These are phyloP conservation scores for Afroboletus lepidellus DNA, from an alignment of 1,284 basidiomycete species.

Conservation along the genomic window DNA sequence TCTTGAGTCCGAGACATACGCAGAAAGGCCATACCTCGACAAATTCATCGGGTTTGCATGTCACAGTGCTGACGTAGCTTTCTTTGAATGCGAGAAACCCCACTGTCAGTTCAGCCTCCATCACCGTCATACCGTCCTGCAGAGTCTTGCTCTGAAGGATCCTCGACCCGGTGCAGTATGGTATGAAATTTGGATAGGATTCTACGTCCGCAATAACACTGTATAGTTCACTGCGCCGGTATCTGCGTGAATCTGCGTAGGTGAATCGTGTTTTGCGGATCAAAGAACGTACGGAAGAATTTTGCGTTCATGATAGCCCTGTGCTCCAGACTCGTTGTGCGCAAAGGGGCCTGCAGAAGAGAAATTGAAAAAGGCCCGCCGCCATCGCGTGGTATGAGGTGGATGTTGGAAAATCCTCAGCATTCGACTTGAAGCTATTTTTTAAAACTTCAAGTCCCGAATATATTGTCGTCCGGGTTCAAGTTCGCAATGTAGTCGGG, in stretches of 20 bases:
- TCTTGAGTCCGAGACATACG: neutral
- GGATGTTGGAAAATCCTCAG: constrained; percentile 17
- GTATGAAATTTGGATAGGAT: constrained; percentile 85
- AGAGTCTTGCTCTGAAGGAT: constrained; percentile 47
- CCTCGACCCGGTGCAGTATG: constrained; percentile 82
- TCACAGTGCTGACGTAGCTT: constrained; percentile 85
- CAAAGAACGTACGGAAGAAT: constrained; percentile 71
- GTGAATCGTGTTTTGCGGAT: constrained; percentile 1
- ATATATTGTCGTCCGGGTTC: too few relatives aligned
- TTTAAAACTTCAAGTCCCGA: too few relatives aligned
- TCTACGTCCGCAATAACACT: constrained; percentile 84
- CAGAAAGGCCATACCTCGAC: constrained; percentile 55
- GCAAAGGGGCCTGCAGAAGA: constrained; percentile 41
- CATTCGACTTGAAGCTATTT: too few relatives aligned
- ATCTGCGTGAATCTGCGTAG: constrained; percentile 46
- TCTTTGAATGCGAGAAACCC: constrained; percentile 89
- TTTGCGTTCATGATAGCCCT: constrained; percentile 60
- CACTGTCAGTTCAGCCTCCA: constrained; percentile 86
- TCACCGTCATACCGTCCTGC: constrained; percentile 43
- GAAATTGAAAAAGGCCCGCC: constrained; percentile 39
- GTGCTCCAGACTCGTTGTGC: constrained; percentile 29
- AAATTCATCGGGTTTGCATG: constrained; percentile 70
- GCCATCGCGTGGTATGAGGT: constrained; percentile 1
- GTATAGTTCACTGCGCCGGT: constrained; percentile 78
- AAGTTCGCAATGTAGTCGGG: neutral